These are phyloP conservation scores for Endocalyx cinctus DNA, from an alignment of 2,329 filamentous ascomycete species.

Conservation along the genomic window DNA sequence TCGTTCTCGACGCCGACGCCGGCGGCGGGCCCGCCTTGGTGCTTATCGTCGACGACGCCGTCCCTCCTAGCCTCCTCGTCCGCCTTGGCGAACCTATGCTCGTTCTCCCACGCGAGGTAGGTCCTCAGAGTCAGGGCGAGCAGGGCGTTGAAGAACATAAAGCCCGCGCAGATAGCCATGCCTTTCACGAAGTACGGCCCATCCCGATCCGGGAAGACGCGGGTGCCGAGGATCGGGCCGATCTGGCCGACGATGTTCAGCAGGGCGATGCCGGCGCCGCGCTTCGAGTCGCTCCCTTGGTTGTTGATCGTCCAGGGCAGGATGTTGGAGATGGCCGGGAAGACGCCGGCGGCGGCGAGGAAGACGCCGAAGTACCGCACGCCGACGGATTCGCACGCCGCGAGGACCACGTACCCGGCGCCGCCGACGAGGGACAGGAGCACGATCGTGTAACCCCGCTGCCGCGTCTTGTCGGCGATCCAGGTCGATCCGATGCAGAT, in stretches of 20 bases:
- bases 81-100: conserved; percentile 23
- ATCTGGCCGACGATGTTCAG: conserved; percentile 58
- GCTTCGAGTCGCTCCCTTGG: conserved; percentile 61
- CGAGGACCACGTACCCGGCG: conserved; percentile 61
- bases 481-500: conserved; percentile 57
- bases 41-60: conserved; percentile 13
- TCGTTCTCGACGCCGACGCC: conserved; percentile 10
- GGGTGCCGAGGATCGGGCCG: conserved; percentile 59
- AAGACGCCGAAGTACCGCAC: conserved; percentile 38
- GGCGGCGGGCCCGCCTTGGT: not conserved
- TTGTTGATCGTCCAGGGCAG: conserved; percentile 66
- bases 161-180: conserved; percentile 34
- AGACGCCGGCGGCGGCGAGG: conserved; percentile 56
- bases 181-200: conserved; percentile 34
- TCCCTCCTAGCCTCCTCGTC: conserved; percentile 20
- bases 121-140: conserved; percentile 28
- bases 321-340: conserved; percentile 64
- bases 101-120: conserved; percentile 30
- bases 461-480: conserved; percentile 60
- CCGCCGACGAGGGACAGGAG: conserved; percentile 52
- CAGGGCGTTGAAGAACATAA: conserved; percentile 37
- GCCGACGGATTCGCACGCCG: conserved; percentile 40
- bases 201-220: conserved; percentile 49
- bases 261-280: conserved; percentile 59
- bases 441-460: conserved; percentile 58